Evolutionary conservation across 2,329 filamentous ascomycete species (phyloP).

Genomic region (Fusarium penzigii): DNA sequence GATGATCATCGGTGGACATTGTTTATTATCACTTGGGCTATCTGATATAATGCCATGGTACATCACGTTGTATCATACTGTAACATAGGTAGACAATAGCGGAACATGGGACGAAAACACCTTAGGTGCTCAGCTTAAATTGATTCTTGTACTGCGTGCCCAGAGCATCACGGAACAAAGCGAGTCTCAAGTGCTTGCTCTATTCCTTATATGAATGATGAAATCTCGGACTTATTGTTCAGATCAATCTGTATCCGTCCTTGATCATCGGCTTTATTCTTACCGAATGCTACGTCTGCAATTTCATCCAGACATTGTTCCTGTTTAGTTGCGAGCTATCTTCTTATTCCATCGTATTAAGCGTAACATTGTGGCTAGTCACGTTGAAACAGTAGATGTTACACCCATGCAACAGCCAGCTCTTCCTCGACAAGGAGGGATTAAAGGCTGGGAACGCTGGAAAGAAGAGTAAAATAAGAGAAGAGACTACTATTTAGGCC

Average conservation of each 20-base stretch:
- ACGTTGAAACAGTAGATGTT: constrained; percentile 14
- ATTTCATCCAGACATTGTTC: neutral
- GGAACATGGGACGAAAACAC: neutral
- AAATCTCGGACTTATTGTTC: neutral
- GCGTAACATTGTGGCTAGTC: neutral
- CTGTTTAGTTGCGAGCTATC: neutral
- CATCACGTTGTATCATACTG: no score
- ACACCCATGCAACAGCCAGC: constrained; percentile 8
- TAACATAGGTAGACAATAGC: no score
- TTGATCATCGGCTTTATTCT: neutral
- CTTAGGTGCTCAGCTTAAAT: neutral
- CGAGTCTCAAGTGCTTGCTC: neutral
- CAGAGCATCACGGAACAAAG: neutral
- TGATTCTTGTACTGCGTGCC: no score
- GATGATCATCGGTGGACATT: no score
- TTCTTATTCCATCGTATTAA: neutral
- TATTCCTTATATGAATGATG: neutral
- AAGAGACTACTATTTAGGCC: no score
- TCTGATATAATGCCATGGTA: no score
- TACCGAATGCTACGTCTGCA: neutral
- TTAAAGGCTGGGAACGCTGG: neutral
- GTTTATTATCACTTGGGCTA: no score
- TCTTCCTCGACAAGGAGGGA: no score
- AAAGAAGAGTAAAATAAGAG: no score
- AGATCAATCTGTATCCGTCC: neutral